phyloP scores from a whole-genome alignment of 345 rosid genomes.

The Eucalyptus polyanthemos region DNA sequence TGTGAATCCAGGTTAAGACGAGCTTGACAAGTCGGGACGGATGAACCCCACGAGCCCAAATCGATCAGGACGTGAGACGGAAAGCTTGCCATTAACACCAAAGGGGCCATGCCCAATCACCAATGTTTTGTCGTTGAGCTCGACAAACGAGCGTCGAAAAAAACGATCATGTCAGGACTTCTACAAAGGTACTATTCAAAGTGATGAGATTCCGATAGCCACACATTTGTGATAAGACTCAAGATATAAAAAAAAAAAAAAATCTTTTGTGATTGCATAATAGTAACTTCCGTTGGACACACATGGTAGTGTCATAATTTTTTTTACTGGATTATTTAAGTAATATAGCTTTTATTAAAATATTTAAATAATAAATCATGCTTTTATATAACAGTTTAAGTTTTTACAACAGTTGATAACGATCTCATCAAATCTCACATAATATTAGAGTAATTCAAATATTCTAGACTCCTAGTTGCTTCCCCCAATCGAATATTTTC shows the following conservation, averaged over 20 bases:
- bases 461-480: too few species aligned
- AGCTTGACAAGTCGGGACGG: neutral
- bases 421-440: too few species aligned
- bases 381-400: too few species aligned
- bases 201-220: neutral
- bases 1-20: neutral
- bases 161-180: neutral
- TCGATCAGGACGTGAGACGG: neutral
- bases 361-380: too few species aligned
- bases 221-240: neutral
- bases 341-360: accelerated
- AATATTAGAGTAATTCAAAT: too few species aligned
- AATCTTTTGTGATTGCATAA: neutral
- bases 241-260: neutral
- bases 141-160: neutral
- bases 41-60: neutral
- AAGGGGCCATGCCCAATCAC: neutral
- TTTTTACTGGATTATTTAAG: too few species aligned
- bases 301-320: too few species aligned
- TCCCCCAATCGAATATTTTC: too few species aligned
- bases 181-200: neutral
- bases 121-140: neutral
- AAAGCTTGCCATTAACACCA: neutral
- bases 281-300: neutral
- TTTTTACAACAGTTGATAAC: too few species aligned